A percentile compares a stretch with the other conserved stretches of the same genome.
Evolutionary conservation across 108 stramenopile genomes (phyloP).

Genomic region (Nannochloropsis oceanica): DNA sequence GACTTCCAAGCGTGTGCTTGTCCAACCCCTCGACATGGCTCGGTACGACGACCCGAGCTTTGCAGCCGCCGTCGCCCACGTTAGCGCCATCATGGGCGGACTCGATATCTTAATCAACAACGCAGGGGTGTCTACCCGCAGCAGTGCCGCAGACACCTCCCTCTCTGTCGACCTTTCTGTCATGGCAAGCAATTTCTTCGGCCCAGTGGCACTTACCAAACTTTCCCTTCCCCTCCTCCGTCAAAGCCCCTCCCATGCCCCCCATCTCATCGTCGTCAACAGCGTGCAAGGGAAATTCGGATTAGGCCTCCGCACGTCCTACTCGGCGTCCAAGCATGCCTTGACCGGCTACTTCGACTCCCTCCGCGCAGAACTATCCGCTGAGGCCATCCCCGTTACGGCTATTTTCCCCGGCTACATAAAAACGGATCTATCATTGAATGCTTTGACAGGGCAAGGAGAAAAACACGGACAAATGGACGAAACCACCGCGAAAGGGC

Average conservation of each 20-base stretch:
- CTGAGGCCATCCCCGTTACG: background rate
- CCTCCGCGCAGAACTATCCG: conserved; percentile 14
- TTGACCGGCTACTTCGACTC: conserved; percentile 25
- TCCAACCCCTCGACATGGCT: conserved; percentile 19
- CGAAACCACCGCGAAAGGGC: conserved; percentile 9
- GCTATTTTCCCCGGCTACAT: conserved; percentile 21
- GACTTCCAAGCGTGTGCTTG: background rate
- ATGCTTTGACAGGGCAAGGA: conserved; percentile 21
- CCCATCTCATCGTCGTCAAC: conserved; percentile 2
- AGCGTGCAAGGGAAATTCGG: conserved; percentile 19
- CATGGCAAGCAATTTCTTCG: conserved; percentile 21
- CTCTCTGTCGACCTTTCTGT: conserved; percentile 13
- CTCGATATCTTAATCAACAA: background rate
- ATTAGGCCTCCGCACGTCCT: conserved; percentile 12
- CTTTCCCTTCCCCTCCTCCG: background rate
- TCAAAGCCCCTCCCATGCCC: background rate
- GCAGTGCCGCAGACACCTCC: conserved; percentile 14
- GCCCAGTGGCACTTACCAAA: conserved; percentile 8
- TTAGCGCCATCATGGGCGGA: background rate
- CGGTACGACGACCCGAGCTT: background rate
- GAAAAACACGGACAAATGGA: conserved; percentile 15
- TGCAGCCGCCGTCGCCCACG: background rate
- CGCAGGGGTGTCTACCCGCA: conserved; percentile 16
- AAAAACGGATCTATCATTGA: conserved; percentile 16
- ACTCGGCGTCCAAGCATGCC: conserved; percentile 33